A percentile compares a stretch with the other conserved stretches of the same genome.
These are phyloP conservation scores for Solanum hybrid DNA, from an alignment of 305 asterid genomes.

Conservation along the genomic window DNA sequence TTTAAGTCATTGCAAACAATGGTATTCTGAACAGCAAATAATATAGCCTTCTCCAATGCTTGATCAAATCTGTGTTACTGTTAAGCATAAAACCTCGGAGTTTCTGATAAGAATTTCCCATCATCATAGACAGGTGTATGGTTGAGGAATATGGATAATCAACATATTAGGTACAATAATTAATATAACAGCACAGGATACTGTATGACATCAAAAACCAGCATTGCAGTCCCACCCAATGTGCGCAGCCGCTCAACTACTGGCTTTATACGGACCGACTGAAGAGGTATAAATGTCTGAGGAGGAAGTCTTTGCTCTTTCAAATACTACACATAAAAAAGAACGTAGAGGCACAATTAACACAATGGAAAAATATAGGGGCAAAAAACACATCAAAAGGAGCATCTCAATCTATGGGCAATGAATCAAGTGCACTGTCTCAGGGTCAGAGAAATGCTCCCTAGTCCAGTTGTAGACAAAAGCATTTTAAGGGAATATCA, in stretches of 20 bases:
- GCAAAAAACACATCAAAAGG: background rate
- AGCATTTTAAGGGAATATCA: background rate
- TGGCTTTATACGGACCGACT: slow-evolving; percentile 91
- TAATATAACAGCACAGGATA: slow-evolving; percentile 50
- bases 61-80: slow-evolving; percentile 58
- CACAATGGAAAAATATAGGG: background rate
- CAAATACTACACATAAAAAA: slow-evolving; percentile 64
- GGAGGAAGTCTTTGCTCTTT: slow-evolving; percentile 99
- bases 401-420: background rate
- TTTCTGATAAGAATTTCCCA: background rate
- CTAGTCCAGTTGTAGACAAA: background rate
- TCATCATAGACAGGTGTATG: background rate
- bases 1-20: slow-evolving; percentile 87
- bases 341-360: background rate
- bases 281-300: slow-evolving; percentile 94
- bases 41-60: slow-evolving; percentile 74
- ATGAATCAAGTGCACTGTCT: background rate
- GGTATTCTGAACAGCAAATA: slow-evolving; percentile 96
- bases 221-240: slow-evolving; percentile 91
- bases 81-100: slow-evolving; percentile 38
- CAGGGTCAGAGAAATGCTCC: background rate
- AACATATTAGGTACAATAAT: background rate
- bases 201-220: slow-evolving; percentile 87
- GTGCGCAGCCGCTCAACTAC: slow-evolving; percentile 80
- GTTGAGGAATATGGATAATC: background rate